A percentile compares a stretch with the other conserved stretches of the same genome.
Evolutionary conservation across 1,284 basidiomycete genomes (phyloP).

Genomic region (Porogramme epimiltina): DNA sequence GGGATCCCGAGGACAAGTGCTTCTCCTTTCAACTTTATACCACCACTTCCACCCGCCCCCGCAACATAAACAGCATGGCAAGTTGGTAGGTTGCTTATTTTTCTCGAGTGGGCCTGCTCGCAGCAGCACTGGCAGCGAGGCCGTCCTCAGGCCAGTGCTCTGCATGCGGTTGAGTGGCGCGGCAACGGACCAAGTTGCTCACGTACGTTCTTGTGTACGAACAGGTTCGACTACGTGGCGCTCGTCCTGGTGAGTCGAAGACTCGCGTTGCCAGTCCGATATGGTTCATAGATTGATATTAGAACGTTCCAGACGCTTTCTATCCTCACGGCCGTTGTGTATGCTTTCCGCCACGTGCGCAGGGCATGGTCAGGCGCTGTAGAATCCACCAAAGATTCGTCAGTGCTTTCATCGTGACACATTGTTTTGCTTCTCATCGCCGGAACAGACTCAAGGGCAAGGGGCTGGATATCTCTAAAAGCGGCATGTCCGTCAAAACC

Average conservation of each 20-base stretch:
- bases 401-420: slow-evolving; percentile 4
- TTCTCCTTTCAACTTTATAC: too few species aligned
- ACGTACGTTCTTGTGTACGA: too few species aligned
- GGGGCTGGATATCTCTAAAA: slow-evolving; percentile 54
- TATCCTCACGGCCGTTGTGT: slow-evolving; percentile 12
- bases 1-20: too few species aligned
- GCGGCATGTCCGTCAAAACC: slow-evolving; percentile 67
- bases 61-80: too few species aligned
- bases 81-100: not conserved
- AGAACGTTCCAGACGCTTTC: slow-evolving; percentile 18
- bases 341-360: slow-evolving; percentile 10
- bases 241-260: slow-evolving; percentile 13
- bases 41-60: too few species aligned
- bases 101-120: too few species aligned
- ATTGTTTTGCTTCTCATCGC: not conserved
- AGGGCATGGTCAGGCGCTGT: slow-evolving; percentile 14
- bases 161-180: too few species aligned
- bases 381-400: slow-evolving; percentile 26
- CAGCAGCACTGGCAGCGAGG: too few species aligned
- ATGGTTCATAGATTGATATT: not conserved
- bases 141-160: too few species aligned
- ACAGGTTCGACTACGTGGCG: slow-evolving; percentile 15
- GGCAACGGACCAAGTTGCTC: too few species aligned
- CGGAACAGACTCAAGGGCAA: slow-evolving; percentile 50
- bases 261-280: not conserved